Base-by-base conservation (phyloP, 345 rosid genomes). In the Camelina sativa region DNA sequence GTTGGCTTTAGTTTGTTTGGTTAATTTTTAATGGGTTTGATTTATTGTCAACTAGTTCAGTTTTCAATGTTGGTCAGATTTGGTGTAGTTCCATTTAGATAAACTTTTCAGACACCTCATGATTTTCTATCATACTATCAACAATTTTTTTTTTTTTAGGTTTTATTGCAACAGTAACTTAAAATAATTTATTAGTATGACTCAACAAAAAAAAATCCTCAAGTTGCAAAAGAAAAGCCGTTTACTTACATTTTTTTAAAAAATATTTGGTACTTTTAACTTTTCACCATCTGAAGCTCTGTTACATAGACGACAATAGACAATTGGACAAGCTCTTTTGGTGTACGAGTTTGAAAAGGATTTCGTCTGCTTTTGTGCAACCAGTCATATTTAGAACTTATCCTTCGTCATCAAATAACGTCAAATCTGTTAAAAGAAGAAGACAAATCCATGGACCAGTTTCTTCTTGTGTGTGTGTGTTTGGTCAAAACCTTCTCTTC, bases 371-470 rank as follows among this genome's bases (percentile, higher is more conserved):
- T 63, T 48, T 32, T 50, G 58, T 15, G 61, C 50, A 67, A 52
- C 73, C 41, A 68, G 55, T 55, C 41, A 41, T 40, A 15, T 67
- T 25, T 15, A 15, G 28, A 67, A 11, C 60, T 37, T 67, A 67
- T 67, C 61, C 32, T 51, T 30, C 35, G 22, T 9, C 70, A 65
- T 65, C 44, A 46, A 37, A 37, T 53, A 37, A 22, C 12, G 37
- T 53, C 61, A 40, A 55, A 55, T 55, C 53, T 51, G 35, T 67
- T 25, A 53, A 11, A 53, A 67, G 62, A 54, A 67, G 53, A 54
- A 23, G 52, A 54, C 72, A 68, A 53, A 40, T 68, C 11, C 13
- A 8, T 56, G 10, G 6, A 43, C 8, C 41, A 56, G 43, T 43
- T 56, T 30, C 64, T 43, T 56, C 55, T 28, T 43, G 54, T 43